Percentiles rank a stretch among this genome's conserved stretches.
phyloP scores from a whole-genome alignment of 305 asterid genomes.

The Fraxinus baroniana region DNA sequence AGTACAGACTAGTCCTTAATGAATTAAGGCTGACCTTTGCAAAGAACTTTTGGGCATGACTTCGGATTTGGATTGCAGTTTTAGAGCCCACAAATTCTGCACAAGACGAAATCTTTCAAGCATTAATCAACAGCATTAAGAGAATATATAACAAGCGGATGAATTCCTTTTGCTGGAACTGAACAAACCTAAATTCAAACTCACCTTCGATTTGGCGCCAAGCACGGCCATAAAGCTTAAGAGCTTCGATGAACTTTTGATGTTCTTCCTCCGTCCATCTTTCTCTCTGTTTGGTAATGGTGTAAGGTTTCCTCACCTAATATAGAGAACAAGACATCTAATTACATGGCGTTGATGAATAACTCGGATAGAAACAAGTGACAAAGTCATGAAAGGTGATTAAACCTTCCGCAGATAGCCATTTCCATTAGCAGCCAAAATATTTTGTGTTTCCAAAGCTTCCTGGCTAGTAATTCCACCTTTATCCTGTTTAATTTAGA shows the following conservation, averaged over 20 bases:
- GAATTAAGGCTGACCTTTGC: conserved; percentile 47
- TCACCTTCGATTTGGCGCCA: conserved; percentile 92
- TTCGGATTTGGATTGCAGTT: conserved; percentile 86
- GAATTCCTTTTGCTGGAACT: conserved; percentile 14
- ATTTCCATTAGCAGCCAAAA: conserved; percentile 28
- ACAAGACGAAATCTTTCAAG: conserved; percentile 1
- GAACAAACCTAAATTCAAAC: conserved; percentile 33
- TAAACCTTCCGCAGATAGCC: conserved; percentile 59
- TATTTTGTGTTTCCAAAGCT: conserved; percentile 33
- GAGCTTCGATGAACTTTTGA: conserved; percentile 70
- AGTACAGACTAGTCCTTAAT: not conserved
- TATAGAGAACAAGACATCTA: conserved; percentile 22
- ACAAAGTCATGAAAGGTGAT: conserved; percentile 14
- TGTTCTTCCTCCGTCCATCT: conserved; percentile 90
- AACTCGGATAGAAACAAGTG: conserved; percentile 7
- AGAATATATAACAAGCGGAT: not conserved
- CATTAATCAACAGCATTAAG: not conserved
- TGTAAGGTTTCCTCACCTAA: conserved; percentile 84
- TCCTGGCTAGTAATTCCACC: conserved; percentile 35
- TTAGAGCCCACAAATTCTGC: conserved; percentile 83
- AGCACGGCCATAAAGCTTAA: conserved; percentile 77
- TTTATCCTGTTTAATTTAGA: conserved; percentile 42
- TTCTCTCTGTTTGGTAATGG: conserved; percentile 77
- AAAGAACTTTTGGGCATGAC: conserved; percentile 88
- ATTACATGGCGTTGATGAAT: conserved; percentile 28